These are phyloP conservation scores for Debaryomyces tyrocola DNA, from an alignment of 805 yeast genomes.

Conservation along the genomic window DNA sequence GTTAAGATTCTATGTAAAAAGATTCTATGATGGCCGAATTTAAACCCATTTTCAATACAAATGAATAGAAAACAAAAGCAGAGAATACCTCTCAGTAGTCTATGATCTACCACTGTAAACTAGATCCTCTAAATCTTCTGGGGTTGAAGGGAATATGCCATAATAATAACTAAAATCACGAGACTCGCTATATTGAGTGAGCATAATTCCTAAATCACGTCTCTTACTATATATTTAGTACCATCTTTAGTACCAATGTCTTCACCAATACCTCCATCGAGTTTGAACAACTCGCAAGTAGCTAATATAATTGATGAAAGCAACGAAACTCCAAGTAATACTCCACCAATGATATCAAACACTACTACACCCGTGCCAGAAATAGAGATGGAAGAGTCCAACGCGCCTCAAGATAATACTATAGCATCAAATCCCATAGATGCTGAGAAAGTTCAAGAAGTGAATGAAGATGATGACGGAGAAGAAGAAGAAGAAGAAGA, in stretches of 20 bases:
- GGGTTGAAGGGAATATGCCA: not conserved
- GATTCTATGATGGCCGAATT: not conserved
- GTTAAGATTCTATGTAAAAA: not conserved
- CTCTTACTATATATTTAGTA: not conserved
- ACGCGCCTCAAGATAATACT: constrained; percentile 1
- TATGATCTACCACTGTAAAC: no score
- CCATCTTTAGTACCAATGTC: constrained; percentile 4
- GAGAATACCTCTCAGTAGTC: not conserved
- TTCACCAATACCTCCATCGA: constrained; percentile 9
- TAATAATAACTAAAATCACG: not conserved
- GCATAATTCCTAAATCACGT: not conserved
- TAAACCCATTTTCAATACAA: no score
- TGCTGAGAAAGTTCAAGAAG: not conserved
- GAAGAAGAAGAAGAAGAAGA: constrained; percentile 14
- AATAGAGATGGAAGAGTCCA: constrained; percentile 4
- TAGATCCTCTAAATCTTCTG: no score
- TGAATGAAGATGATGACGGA: constrained; percentile 1
- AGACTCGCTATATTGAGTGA: not conserved
- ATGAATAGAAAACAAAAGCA: no score
- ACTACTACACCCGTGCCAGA: constrained; percentile 8
- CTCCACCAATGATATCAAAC: constrained; percentile 15
- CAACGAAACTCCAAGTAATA: constrained; percentile 20
- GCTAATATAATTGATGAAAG: constrained; percentile 4
- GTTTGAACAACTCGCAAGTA: constrained; percentile 8
- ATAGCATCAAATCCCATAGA: not conserved